phyloP scores from a whole-genome alignment of 306 rosid genomes.

The Datisca glomerata region DNA sequence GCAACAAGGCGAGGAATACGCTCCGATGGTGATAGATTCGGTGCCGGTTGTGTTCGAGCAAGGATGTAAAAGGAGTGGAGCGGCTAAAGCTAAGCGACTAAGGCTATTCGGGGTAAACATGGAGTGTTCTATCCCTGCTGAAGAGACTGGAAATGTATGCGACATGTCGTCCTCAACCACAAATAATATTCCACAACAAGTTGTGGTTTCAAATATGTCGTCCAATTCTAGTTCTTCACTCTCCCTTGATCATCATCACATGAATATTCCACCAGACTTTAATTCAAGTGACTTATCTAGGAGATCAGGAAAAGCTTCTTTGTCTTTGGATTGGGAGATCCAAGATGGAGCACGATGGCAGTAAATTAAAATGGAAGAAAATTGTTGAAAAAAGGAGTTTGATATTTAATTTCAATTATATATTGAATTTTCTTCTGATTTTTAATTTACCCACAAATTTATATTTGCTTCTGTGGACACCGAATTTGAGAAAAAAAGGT shows the following conservation, averaged over 20 bases:
- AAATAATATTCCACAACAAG: too few relatives aligned
- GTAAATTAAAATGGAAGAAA: too few relatives aligned
- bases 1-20: background rate
- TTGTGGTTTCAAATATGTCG: too few relatives aligned
- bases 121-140: conserved; percentile 6
- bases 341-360: too few relatives aligned
- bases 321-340: background rate
- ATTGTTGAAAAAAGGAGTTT: too few relatives aligned
- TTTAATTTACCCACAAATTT: background rate
- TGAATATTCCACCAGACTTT: background rate
- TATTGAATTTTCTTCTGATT: background rate
- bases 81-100: background rate
- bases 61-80: too few relatives aligned
- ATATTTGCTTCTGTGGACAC: background rate
- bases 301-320: background rate
- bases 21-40: conserved; percentile 7
- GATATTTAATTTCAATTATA: too few relatives aligned
- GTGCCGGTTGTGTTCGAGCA: background rate
- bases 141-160: too few relatives aligned
- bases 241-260: background rate
- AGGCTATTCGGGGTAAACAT: conserved; percentile 13
- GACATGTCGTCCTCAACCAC: too few relatives aligned
- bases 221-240: background rate
- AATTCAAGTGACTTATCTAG: too few relatives aligned
- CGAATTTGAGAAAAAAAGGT: background rate